phyloP scores from a whole-genome alignment of 2,329 filamentous ascomycete species.

The Colletotrichum magnum region DNA sequence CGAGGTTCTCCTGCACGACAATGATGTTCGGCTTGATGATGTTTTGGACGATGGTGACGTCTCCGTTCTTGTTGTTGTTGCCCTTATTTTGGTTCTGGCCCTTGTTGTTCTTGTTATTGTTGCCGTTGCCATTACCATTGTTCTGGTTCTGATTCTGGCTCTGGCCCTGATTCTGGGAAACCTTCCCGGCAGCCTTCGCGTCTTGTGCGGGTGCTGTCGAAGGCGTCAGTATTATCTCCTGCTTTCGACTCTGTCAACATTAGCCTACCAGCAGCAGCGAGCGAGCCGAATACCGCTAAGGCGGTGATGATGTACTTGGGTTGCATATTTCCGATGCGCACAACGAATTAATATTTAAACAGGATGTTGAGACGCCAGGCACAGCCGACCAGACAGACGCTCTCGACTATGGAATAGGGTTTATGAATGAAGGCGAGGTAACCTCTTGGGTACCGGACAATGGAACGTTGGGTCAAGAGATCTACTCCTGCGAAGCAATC shows the following conservation, averaged over 20 bases:
- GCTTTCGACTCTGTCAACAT: too few relatives aligned
- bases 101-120: not conserved
- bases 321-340: constrained; percentile 44
- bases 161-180: constrained; percentile 3
- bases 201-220: constrained; percentile 30
- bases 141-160: constrained; percentile 8
- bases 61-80: constrained; percentile 11
- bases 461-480: constrained; percentile 16
- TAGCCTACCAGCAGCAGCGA: constrained; percentile 48
- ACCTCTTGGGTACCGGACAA: constrained; percentile 20
- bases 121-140: not conserved
- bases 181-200: constrained; percentile 21
- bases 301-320: constrained; percentile 45
- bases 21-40: constrained; percentile 46
- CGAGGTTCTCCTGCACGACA: constrained; percentile 54
- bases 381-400: constrained; percentile 19
- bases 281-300: constrained; percentile 46
- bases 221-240: constrained; percentile 5
- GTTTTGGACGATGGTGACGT: constrained; percentile 47
- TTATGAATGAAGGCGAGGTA: constrained; percentile 1
- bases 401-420: constrained; percentile 6
- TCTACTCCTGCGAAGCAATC: constrained; percentile 21
- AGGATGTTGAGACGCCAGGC: constrained; percentile 13
- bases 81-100: not conserved
- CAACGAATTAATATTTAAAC: constrained; percentile 12